Percentiles rank a stretch among this genome's conserved stretches.
phyloP scores from a whole-genome alignment of 768 basidiomycete genomes.

The Hortiboletus campestris region DNA sequence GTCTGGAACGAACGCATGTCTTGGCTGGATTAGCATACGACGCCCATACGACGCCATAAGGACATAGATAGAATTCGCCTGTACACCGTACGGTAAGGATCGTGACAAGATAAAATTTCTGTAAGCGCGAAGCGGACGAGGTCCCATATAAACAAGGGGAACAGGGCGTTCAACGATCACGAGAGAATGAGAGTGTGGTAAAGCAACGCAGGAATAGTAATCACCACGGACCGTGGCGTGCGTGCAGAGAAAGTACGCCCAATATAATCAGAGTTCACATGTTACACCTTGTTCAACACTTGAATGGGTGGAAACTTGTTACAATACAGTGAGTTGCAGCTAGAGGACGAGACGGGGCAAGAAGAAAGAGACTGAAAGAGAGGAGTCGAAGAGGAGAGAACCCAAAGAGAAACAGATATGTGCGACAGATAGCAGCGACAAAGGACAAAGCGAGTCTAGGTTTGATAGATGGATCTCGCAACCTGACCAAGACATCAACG shows the following conservation, averaged over 20 bases:
- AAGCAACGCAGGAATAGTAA: constrained; percentile 11
- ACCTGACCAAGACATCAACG: constrained; percentile 45
- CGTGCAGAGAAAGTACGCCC: constrained; percentile 17
- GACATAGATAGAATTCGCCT: constrained; percentile 24
- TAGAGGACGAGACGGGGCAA: constrained; percentile 28
- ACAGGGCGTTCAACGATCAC: constrained; percentile 10
- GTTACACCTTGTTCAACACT: constrained; percentile 58
- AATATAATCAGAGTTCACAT: constrained; percentile 45
- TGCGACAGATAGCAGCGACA: constrained; percentile 76
- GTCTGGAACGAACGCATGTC: constrained; percentile 47
- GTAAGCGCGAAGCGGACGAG: background rate
- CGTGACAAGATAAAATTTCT: constrained; percentile 27
- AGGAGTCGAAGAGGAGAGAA: constrained; percentile 32
- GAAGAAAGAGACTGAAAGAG: constrained; percentile 3
- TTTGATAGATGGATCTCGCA: constrained; percentile 73
- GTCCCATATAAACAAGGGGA: constrained; percentile 21
- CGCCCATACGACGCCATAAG: constrained; percentile 16
- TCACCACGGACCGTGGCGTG: constrained; percentile 16
- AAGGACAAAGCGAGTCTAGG: constrained; percentile 64
- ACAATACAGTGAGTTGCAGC: constrained; percentile 80
- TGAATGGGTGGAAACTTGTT: constrained; percentile 54
- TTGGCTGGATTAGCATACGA: constrained; percentile 44
- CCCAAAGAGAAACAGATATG: constrained; percentile 71
- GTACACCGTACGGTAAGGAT: constrained; percentile 31
- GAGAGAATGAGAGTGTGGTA: constrained; percentile 8